These are phyloP conservation scores for Solanum hybrid DNA, from an alignment of 305 asterid species.

Conservation along the genomic window DNA sequence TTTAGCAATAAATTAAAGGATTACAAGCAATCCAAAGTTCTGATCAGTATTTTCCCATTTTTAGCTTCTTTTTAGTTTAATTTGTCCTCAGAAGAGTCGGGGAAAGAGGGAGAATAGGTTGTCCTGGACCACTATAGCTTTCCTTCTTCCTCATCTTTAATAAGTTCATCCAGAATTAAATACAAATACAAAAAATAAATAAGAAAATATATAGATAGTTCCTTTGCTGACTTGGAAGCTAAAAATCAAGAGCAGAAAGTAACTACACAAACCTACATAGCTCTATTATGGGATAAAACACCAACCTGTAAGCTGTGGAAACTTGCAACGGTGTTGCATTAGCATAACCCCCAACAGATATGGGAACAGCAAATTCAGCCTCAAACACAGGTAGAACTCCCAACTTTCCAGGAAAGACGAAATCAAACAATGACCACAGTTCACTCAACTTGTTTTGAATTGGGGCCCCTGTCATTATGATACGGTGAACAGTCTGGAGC, in stretches of 20 bases:
- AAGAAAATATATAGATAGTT: not conserved
- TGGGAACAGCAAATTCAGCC: slow-evolving; percentile 95
- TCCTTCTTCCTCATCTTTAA: not conserved
- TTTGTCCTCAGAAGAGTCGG: not conserved
- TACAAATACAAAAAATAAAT: not conserved
- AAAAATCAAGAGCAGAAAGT: not conserved
- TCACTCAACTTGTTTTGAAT: slow-evolving; percentile 90
- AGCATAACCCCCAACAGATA: slow-evolving; percentile 96
- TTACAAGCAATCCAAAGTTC: not conserved
- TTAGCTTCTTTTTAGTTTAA: not conserved
- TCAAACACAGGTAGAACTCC: slow-evolving; percentile 96
- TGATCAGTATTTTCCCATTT: not conserved
- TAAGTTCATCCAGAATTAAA: not conserved
- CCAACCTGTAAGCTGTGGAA: slow-evolving; percentile 89
- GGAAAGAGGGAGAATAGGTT: not conserved
- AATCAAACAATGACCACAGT: slow-evolving; percentile 95
- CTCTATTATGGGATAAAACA: not conserved
- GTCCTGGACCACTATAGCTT: not conserved
- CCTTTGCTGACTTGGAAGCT: not conserved
- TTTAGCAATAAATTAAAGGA: not conserved
- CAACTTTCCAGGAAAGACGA: slow-evolving; percentile 92
- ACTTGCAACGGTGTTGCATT: slow-evolving; percentile 91
- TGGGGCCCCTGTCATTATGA: slow-evolving; percentile 87
- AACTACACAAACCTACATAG: not conserved
- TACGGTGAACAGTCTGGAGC: slow-evolving; percentile 92